Percentiles rank a stretch among this genome's conserved stretches.
Evolutionary conservation across 2,329 filamentous ascomycete genomes (phyloP).

Genomic region (Alternaria arbusti): DNA sequence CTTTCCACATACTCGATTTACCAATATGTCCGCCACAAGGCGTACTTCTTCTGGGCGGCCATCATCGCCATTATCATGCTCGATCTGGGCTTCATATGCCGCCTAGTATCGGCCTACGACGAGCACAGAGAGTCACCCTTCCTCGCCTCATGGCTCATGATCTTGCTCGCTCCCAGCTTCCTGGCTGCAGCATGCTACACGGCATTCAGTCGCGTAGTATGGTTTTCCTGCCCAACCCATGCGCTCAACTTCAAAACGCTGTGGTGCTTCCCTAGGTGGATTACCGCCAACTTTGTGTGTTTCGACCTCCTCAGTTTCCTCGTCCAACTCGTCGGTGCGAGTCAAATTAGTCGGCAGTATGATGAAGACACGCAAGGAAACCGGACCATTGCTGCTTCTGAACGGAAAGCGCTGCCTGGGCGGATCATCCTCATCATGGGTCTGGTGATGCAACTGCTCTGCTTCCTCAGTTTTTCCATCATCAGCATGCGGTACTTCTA

Average conservation of each 20-base stretch:
- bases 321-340: conserved; percentile 54
- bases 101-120: conserved; percentile 51
- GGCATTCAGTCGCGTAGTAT: conserved; percentile 55
- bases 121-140: conserved; percentile 44
- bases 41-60: conserved; percentile 47
- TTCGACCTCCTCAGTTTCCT: conserved; percentile 58
- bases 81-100: conserved; percentile 59
- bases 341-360: conserved; percentile 49
- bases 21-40: conserved; percentile 43
- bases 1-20: conserved; percentile 40
- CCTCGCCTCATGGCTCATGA: conserved; percentile 53
- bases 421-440: conserved; percentile 53
- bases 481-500: conserved; percentile 45
- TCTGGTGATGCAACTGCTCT: conserved; percentile 57
- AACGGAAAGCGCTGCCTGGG: conserved; percentile 36
- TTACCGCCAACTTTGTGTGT: conserved; percentile 57
- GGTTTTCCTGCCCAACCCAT: conserved; percentile 47
- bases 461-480: conserved; percentile 59
- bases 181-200: conserved; percentile 61
- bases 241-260: conserved; percentile 51
- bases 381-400: conserved; percentile 48
- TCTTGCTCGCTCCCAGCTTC: conserved; percentile 58
- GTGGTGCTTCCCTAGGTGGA: conserved; percentile 52
- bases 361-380: conserved; percentile 44
- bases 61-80: conserved; percentile 52